Evolutionary conservation across 2,329 filamentous ascomycete species (phyloP), one percentile per base, ranked within the genome.

Genomic region (Colletotrichum musicola): DNA sequence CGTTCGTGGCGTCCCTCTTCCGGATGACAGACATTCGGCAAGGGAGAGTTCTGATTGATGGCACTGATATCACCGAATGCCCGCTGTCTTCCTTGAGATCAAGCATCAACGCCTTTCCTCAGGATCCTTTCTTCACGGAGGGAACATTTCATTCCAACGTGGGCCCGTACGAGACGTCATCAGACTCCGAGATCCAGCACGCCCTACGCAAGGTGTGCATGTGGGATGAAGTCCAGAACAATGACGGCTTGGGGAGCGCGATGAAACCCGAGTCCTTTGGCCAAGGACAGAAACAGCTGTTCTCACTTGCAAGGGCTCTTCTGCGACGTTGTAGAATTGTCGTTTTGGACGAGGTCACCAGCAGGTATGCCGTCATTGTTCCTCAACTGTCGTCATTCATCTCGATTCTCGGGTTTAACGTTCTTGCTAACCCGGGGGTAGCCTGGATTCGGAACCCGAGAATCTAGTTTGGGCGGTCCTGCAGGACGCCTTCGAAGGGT

Each of bases 1-100:
- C 95, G 3, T 85, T 99, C 60, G 94, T 95, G 1, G 85, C 98
- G 69, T 95, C 95, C 4, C 86, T 99, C 27, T 98, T 98, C 89
- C 90, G 96, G 64, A 94, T 94, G 1, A 84, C 98, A 1, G 96
- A 98, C 80, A 94, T 95, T 0, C 94, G 97, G 75, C 86, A 89
- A 72, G 96, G 96, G 73, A 93, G 92, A 77, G 97, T 99, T 71
- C 76, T 96, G 18, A 93, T 99, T 62, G 96, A 99, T 73, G 92
- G 90, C 71, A 83, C 98, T n/a, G 93, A 98, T 75, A 94, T 98
- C 38, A 76, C 90, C 93, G 57, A 84, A 86, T 70, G 97, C 98
- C 71, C 96, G 96, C 9, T 30, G 38, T n/a, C 18, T 6, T 18
- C 7, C 87, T 98, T 22, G 92, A 93, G 96, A 61, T 92, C 97